Conservation (phyloP, 495 filamentous ascomycete genomes). For the Aspergillus leporis region DNA sequence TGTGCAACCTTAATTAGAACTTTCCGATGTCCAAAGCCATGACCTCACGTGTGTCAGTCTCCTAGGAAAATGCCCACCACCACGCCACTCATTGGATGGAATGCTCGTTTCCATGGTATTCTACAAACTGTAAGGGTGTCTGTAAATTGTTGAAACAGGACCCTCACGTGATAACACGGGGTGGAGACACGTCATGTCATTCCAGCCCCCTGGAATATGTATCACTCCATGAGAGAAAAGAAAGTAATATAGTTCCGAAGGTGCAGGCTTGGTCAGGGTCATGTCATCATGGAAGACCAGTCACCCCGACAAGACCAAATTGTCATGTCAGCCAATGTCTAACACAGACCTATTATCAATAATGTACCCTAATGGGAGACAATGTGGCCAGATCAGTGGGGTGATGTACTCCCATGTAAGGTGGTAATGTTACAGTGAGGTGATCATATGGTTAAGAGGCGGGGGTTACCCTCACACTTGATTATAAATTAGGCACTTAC, state of each 20-base stretch:
- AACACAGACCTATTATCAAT: not conserved
- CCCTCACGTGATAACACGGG: not conserved
- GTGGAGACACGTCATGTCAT: conserved; percentile 4
- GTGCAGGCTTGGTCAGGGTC: not conserved
- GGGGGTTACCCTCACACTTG: not conserved
- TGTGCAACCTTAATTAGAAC: too few species aligned
- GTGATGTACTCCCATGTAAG: not conserved
- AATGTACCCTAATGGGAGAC: too few species aligned
- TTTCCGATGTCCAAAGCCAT: too few species aligned
- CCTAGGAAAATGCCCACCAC: too few species aligned
- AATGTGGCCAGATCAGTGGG: not conserved
- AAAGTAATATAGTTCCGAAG: too few species aligned
- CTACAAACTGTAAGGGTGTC: not conserved
- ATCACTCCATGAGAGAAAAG: too few species aligned
- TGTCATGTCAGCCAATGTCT: not conserved
- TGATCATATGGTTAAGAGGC: not conserved
- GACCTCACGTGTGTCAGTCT: too few species aligned
- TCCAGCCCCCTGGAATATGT: not conserved
- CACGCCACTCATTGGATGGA: not conserved
- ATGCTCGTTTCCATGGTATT: not conserved
- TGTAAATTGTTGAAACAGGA: not conserved
- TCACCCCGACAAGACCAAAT: not conserved
- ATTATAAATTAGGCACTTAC: too few species aligned
- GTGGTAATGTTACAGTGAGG: not conserved
- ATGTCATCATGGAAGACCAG: conserved; percentile 3